These are phyloP conservation scores for Beauveria varroae DNA, from an alignment of 2,329 filamentous ascomycete species.

Conservation along the genomic window DNA sequence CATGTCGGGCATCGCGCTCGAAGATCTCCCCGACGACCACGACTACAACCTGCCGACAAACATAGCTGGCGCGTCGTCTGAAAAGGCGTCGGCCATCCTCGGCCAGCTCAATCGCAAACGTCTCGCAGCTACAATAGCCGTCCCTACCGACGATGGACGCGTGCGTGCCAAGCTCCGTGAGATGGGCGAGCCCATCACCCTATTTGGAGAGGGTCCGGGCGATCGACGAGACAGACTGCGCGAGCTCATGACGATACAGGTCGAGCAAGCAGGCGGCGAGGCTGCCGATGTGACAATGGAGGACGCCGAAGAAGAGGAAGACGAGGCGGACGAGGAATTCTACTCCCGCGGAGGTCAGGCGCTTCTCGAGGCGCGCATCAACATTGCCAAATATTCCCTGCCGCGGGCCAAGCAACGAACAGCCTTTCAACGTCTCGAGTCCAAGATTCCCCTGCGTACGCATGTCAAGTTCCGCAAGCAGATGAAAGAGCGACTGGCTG, in stretches of 20 bases:
- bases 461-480: slow-evolving; percentile 90
- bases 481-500: slow-evolving; percentile 73
- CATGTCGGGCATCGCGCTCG: slow-evolving; percentile 42
- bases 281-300: slow-evolving; percentile 54
- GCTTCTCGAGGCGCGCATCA: slow-evolving; percentile 66
- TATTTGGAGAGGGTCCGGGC: slow-evolving; percentile 83
- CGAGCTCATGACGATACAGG: slow-evolving; percentile 67
- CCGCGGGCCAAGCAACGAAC: slow-evolving; percentile 73
- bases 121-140: slow-evolving; percentile 77
- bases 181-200: slow-evolving; percentile 84
- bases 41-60: slow-evolving; percentile 73
- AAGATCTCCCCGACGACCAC: slow-evolving; percentile 57
- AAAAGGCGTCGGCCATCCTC: slow-evolving; percentile 78
- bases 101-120: slow-evolving; percentile 88
- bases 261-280: slow-evolving; percentile 51
- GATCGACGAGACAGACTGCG: slow-evolving; percentile 83
- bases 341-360: slow-evolving; percentile 77
- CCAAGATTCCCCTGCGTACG: slow-evolving; percentile 74
- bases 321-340: slow-evolving; percentile 79
- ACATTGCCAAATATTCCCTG: slow-evolving; percentile 77
- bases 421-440: slow-evolving; percentile 70
- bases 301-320: slow-evolving; percentile 51
- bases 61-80: slow-evolving; percentile 59
- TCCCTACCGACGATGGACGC: slow-evolving; percentile 86
- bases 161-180: slow-evolving; percentile 76